A percentile compares a stretch with the other conserved stretches of the same genome.
These are phyloP conservation scores for Harringtonia lauricola DNA, from an alignment of 2,329 filamentous ascomycete species.

Conservation along the genomic window DNA sequence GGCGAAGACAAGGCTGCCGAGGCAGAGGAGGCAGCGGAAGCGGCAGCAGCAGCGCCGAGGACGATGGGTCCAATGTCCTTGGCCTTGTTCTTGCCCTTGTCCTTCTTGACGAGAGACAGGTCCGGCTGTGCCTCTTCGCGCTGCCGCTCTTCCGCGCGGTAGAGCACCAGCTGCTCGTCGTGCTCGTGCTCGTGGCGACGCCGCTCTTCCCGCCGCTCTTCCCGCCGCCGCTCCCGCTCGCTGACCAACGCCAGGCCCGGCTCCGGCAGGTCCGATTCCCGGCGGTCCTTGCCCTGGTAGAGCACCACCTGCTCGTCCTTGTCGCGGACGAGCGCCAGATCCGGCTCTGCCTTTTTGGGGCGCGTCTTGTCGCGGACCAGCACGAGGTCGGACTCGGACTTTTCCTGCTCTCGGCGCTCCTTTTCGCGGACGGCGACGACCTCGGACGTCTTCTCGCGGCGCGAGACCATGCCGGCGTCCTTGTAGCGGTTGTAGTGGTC, in stretches of 20 bases:
- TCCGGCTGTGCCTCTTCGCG: background rate
- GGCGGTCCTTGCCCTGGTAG: too few relatives aligned
- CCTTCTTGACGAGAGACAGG: conserved; percentile 1
- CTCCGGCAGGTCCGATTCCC: too few relatives aligned
- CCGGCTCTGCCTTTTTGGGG: background rate
- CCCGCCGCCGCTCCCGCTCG: too few relatives aligned
- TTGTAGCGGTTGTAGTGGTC: background rate
- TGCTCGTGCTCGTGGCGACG: background rate
- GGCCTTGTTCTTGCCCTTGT: conserved; percentile 6
- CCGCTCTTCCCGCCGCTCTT: too few relatives aligned
- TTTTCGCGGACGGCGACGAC: background rate
- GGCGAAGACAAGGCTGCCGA: too few relatives aligned
- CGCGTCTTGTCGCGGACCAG: conserved; percentile 7
- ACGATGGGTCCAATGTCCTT: background rate
- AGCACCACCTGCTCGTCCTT: too few relatives aligned
- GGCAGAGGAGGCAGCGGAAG: too few relatives aligned
- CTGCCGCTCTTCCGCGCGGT: background rate
- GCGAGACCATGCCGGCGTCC: background rate
- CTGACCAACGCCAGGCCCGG: too few relatives aligned
- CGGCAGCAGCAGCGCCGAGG: conserved; percentile 1
- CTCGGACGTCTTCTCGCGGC: background rate
- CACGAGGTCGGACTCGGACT: background rate
- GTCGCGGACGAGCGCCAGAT: too few relatives aligned
- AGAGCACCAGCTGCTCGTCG: background rate
- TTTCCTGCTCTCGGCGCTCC: background rate